Percentiles rank a stretch among this genome's conserved stretches.
These are phyloP conservation scores for Polychaeton citri DNA, from an alignment of 2,329 filamentous ascomycete genomes.

Conservation along the genomic window DNA sequence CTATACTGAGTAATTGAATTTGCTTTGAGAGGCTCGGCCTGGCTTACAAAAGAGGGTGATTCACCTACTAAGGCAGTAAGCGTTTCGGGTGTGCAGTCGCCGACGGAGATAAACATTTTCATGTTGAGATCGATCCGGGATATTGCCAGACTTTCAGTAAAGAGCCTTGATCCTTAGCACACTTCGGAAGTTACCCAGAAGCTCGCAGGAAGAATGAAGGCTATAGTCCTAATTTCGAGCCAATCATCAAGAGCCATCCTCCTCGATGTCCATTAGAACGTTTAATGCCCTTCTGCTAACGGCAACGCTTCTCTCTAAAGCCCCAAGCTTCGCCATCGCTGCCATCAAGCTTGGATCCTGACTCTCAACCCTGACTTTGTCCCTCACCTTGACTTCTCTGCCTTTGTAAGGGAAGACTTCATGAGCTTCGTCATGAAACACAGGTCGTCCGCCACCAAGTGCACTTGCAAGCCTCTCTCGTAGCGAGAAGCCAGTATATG, in stretches of 20 bases:
- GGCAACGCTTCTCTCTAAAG: constrained; percentile 59
- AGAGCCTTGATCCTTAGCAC: too few species aligned
- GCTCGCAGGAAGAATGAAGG: too few species aligned
- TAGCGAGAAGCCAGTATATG: constrained; percentile 42
- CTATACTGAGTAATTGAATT: too few species aligned
- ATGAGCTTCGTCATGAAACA: constrained; percentile 52
- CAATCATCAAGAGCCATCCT: constrained; percentile 13
- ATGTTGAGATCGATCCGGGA: too few species aligned
- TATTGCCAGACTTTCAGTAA: too few species aligned
- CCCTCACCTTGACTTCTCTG: constrained; percentile 68
- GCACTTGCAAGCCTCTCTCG: constrained; percentile 41
- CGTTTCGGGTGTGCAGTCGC: too few species aligned
- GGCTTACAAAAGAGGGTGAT: too few species aligned
- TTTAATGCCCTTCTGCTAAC: constrained; percentile 59
- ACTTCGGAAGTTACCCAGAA: too few species aligned
- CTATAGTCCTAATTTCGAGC: not conserved
- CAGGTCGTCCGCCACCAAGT: constrained; percentile 27
- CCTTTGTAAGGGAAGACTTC: constrained; percentile 57
- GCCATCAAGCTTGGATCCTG: constrained; percentile 79
- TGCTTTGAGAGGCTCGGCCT: too few species aligned
- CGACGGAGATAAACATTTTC: too few species aligned
- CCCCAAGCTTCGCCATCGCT: constrained; percentile 68
- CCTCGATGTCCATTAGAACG: constrained; percentile 60
- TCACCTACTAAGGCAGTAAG: too few species aligned
- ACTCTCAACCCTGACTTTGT: constrained; percentile 80